These are phyloP conservation scores for Aspergillus funiculosus DNA, from an alignment of 495 filamentous ascomycete genomes.

Conservation along the genomic window DNA sequence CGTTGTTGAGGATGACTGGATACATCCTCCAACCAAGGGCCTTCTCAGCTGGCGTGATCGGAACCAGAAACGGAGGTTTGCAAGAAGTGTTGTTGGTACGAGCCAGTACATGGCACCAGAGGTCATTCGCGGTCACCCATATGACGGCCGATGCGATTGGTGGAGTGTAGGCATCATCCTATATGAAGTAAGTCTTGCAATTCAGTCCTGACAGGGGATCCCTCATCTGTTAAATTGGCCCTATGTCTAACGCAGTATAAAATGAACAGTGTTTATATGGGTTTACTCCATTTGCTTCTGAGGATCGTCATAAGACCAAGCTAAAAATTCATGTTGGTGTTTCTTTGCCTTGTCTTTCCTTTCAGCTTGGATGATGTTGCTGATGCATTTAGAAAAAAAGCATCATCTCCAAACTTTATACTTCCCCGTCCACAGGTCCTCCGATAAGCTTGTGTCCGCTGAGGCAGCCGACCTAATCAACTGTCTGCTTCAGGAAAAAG, in stretches of 20 bases:
- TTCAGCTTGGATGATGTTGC: not conserved
- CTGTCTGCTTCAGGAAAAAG: constrained; percentile 69
- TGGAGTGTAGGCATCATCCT: constrained; percentile 93
- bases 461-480: constrained; percentile 70
- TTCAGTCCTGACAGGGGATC: too few relatives aligned
- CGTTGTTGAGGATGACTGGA: constrained; percentile 12
- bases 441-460: constrained; percentile 47
- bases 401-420: constrained; percentile 49
- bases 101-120: constrained; percentile 98
- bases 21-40: constrained; percentile 19
- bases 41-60: constrained; percentile 75
- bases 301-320: constrained; percentile 76
- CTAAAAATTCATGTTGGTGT: constrained; percentile 65
- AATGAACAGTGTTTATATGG: constrained; percentile 70
- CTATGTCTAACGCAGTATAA: not conserved
- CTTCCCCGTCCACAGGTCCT: constrained; percentile 58
- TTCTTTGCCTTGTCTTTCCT: not conserved
- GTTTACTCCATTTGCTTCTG: constrained; percentile 79
- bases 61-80: constrained; percentile 64
- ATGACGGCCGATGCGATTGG: constrained; percentile 93
- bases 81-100: constrained; percentile 85
- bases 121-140: constrained; percentile 72
- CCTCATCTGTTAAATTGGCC: not conserved
- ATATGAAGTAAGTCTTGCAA: constrained; percentile 56
- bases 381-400: constrained; percentile 18